Percentiles rank a stretch among this genome's conserved stretches.
These are phyloP conservation scores for Echium plantagineum DNA, from an alignment of 257 asterid species.

Conservation along the genomic window DNA sequence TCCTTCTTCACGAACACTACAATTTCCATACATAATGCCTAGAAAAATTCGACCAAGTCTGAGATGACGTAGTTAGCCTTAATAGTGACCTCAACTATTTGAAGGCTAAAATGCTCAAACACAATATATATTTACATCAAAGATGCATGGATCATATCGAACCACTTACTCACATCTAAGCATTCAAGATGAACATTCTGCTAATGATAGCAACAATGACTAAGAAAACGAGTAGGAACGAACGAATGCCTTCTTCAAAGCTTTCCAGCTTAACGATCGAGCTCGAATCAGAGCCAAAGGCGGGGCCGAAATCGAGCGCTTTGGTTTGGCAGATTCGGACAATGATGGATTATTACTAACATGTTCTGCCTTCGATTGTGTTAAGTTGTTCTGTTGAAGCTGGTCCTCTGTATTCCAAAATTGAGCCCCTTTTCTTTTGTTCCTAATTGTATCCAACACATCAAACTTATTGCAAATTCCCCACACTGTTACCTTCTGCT, in stretches of 20 bases:
- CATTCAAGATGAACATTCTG: too few relatives aligned
- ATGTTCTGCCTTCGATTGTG: not conserved
- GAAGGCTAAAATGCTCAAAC: too few relatives aligned
- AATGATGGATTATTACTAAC: conserved; percentile 2
- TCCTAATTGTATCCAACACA: conserved; percentile 29
- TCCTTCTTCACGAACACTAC: too few relatives aligned
- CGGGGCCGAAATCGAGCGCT: conserved; percentile 7
- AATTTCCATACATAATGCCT: too few relatives aligned
- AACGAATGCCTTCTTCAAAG: conserved; percentile 38
- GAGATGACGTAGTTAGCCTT: too few relatives aligned
- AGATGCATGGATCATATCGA: not conserved
- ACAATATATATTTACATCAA: not conserved
- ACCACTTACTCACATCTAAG: too few relatives aligned
- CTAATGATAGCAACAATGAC: not conserved
- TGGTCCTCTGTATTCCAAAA: conserved; percentile 50
- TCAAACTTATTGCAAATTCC: conserved; percentile 77
- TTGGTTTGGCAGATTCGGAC: conserved; percentile 7
- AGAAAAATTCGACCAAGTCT: too few relatives aligned
- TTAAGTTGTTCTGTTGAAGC: conserved; percentile 8
- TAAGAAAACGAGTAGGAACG: conserved; percentile 48
- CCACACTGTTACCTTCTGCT: conserved; percentile 76
- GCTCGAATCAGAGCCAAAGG: conserved; percentile 36
- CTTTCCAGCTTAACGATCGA: conserved; percentile 40
- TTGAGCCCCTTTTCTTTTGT: conserved; percentile 57
- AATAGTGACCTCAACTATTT: too few relatives aligned